Conservation (phyloP, 2,329 filamentous ascomycete species). For the Trichophyton rubrum region DNA sequence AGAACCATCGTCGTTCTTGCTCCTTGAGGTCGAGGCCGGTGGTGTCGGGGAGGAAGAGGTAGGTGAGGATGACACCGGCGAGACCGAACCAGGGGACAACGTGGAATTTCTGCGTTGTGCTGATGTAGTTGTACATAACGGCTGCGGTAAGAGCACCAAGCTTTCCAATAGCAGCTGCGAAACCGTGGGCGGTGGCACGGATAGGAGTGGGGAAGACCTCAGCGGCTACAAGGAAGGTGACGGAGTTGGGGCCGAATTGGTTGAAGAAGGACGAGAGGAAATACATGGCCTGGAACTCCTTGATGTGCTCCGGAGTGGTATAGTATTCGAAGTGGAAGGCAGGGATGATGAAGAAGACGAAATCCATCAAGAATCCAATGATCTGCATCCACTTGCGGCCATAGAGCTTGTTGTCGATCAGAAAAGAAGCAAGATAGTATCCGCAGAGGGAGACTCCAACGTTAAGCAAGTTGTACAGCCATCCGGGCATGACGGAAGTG, state of each 20-base stretch:
- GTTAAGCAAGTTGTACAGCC: constrained; percentile 90
- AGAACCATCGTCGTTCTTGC: constrained; percentile 86
- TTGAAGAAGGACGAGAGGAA: constrained; percentile 98
- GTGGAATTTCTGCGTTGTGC: constrained; percentile 70
- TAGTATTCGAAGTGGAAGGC: constrained; percentile 83
- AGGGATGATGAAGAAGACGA: constrained; percentile 84
- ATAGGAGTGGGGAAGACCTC: constrained; percentile 95
- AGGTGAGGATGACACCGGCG: constrained; percentile 69
- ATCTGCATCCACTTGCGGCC: constrained; percentile 96
- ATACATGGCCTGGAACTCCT: constrained; percentile 96
- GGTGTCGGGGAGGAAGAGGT: constrained; percentile 84
- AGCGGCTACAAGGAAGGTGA: constrained; percentile 90
- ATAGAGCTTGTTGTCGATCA: constrained; percentile 94
- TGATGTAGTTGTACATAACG: constrained; percentile 91
- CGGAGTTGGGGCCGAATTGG: constrained; percentile 92
- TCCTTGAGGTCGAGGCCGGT: constrained; percentile 94
- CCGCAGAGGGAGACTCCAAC: constrained; percentile 72
- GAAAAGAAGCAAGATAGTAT: constrained; percentile 78
- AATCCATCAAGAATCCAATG: constrained; percentile 82
- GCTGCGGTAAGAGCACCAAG: constrained; percentile 74
- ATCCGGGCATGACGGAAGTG: constrained; percentile 66
- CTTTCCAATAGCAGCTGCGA: constrained; percentile 87
- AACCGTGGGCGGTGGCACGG: constrained; percentile 84
- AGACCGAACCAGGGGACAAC: constrained; percentile 94
- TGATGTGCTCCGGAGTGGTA: constrained; percentile 56